phyloP scores from a whole-genome alignment of 768 basidiomycete genomes.

The Cystofilobasidium ferigula region DNA sequence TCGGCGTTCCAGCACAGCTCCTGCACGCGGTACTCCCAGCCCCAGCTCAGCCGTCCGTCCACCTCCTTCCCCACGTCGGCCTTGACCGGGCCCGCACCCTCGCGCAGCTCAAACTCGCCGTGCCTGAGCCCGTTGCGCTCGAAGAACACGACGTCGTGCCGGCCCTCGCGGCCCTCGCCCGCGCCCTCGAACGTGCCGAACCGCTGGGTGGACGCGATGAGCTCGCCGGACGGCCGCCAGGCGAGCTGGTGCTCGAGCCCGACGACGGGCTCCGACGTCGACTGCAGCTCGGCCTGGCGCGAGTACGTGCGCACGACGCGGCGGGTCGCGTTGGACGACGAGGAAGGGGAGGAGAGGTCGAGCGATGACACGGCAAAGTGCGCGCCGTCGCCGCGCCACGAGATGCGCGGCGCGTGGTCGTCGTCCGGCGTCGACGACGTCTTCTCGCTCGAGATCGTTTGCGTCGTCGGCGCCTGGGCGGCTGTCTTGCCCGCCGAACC shows the following conservation, averaged over 20 bases:
- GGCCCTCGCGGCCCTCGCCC: conserved; percentile 52
- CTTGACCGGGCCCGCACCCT: conserved; percentile 35
- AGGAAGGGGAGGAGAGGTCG: conserved; percentile 39
- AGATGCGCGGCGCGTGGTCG: conserved; percentile 58
- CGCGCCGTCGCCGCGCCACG: conserved; percentile 87
- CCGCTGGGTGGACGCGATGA: conserved; percentile 70
- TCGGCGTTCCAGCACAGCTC: conserved; percentile 80
- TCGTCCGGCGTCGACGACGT: conserved; percentile 51
- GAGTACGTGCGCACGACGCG: conserved; percentile 65
- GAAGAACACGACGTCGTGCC: conserved; percentile 81
- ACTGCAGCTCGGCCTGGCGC: conserved; percentile 59
- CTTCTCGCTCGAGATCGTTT: conserved; percentile 38
- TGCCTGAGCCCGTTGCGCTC: conserved; percentile 89
- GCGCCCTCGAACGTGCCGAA: conserved; percentile 58
- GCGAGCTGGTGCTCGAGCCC: conserved; percentile 68
- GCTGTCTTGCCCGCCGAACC: conserved; percentile 83
- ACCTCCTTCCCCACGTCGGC: conserved; percentile 25
- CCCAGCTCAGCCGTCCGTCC: background rate
- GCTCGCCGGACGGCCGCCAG: conserved; percentile 81
- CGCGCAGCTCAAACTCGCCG: conserved; percentile 66
- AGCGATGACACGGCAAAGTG: conserved; percentile 76
- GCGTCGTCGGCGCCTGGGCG: conserved; percentile 43
- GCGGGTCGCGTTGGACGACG: conserved; percentile 32
- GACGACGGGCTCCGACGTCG: conserved; percentile 70
- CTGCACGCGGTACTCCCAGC: conserved; percentile 60